phyloP scores from a whole-genome alignment of 2,329 filamentous ascomycete species.

The Botrytis medusae region DNA sequence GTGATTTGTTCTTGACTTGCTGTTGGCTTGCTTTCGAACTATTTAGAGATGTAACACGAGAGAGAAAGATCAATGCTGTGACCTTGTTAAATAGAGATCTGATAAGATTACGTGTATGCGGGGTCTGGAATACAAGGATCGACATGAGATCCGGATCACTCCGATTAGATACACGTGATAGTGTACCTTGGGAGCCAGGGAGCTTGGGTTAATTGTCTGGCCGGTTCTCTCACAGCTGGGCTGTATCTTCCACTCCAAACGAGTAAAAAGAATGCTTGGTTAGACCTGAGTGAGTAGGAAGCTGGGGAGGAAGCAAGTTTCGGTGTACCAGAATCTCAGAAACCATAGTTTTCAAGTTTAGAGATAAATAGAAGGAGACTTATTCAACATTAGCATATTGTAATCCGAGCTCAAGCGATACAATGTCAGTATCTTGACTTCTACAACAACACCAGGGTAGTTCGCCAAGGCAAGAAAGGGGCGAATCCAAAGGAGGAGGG shows the following conservation, averaged over 20 bases:
- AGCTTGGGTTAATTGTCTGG: background rate
- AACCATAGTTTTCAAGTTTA: background rate
- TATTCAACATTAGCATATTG: background rate
- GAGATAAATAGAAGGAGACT: background rate
- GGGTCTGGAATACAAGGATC: background rate
- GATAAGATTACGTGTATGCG: slow-evolving; percentile 7
- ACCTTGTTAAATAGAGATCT: background rate
- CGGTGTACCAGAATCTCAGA: no score
- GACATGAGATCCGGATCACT: background rate
- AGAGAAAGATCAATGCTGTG: background rate
- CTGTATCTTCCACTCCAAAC: background rate
- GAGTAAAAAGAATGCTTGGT: background rate
- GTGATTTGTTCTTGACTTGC: background rate
- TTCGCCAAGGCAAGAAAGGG: background rate
- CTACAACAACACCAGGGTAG: background rate
- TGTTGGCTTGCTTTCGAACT: background rate
- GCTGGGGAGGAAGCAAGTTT: background rate
- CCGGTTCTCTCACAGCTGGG: background rate
- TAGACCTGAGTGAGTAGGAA: background rate
- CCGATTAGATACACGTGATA: slow-evolving; percentile 3
- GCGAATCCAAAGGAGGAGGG: background rate
- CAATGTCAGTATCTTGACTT: background rate
- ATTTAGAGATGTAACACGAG: background rate
- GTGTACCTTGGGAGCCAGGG: background rate
- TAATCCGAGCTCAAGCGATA: background rate